These are phyloP conservation scores for Marasmius oreades DNA, from an alignment of 1,284 basidiomycete species.

Conservation along the genomic window DNA sequence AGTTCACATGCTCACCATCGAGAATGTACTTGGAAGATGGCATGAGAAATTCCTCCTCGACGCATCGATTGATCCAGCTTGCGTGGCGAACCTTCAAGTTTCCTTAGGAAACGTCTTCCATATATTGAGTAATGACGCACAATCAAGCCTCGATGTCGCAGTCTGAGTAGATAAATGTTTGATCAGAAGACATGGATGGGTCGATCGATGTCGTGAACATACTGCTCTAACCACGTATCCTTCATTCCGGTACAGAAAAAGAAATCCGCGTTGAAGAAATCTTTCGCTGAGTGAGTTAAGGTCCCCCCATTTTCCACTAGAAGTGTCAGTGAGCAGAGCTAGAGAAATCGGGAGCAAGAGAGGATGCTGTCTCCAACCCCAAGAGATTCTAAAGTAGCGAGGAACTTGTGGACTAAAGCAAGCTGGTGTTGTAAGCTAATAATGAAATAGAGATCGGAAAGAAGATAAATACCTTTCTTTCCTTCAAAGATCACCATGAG, in stretches of 20 bases:
- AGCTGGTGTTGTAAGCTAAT: not conserved
- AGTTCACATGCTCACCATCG: slow-evolving; percentile 7
- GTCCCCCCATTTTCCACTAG: slow-evolving; percentile 7
- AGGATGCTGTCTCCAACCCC: slow-evolving; percentile 5
- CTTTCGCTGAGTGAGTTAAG: slow-evolving; percentile 7
- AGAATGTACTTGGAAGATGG: slow-evolving; percentile 10
- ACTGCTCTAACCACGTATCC: slow-evolving; percentile 11
- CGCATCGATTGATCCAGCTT: slow-evolving; percentile 7
- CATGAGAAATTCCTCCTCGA: slow-evolving; percentile 4
- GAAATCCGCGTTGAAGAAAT: slow-evolving; percentile 8
- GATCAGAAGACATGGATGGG: not conserved
- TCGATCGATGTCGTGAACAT: not conserved
- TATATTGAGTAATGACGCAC: not conserved
- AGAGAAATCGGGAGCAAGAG: not conserved
- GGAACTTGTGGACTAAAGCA: slow-evolving; percentile 9
- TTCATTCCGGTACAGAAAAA: slow-evolving; percentile 12
- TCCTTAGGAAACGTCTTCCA: not conserved
- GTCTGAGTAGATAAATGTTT: not conserved
- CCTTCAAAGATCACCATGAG: not conserved
- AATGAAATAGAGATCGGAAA: not conserved
- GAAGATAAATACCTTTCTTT: not conserved
- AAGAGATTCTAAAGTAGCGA: slow-evolving; percentile 3
- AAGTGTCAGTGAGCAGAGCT: not conserved
- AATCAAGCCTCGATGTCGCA: slow-evolving; percentile 6
- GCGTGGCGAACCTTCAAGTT: slow-evolving; percentile 10